phyloP scores from a whole-genome alignment of 441 rosid genomes.

The Pelargonium fulgidum region DNA sequence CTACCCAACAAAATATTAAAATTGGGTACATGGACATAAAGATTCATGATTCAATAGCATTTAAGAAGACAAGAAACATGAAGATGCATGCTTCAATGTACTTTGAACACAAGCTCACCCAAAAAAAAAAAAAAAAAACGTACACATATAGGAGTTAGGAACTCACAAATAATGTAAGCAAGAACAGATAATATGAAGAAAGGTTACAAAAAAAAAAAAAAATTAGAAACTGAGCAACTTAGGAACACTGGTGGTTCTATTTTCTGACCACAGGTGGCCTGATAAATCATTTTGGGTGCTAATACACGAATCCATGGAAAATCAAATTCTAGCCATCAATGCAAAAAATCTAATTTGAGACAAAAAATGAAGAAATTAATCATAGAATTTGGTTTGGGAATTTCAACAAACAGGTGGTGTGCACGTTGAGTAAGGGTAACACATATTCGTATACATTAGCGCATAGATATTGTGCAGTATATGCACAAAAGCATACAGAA shows the following conservation, averaged over 20 bases:
- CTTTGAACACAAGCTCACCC: too few species aligned
- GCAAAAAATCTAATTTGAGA: background rate
- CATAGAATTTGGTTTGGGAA: conserved; percentile 1
- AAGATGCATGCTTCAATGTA: too few species aligned
- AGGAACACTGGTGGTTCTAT: background rate
- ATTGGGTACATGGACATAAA: too few species aligned
- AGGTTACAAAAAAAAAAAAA: background rate
- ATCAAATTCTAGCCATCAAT: background rate
- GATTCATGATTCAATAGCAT: too few species aligned
- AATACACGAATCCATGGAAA: background rate
- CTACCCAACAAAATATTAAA: too few species aligned
- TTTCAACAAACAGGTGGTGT: conserved; percentile 11
- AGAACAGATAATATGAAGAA: too few species aligned
- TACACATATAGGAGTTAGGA: too few species aligned
- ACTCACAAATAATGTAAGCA: too few species aligned
- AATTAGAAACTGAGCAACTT: background rate
- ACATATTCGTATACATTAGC: background rate
- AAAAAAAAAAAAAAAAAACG: too few species aligned
- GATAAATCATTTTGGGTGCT: background rate
- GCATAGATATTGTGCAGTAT: background rate
- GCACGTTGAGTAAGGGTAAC: background rate
- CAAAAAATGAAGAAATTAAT: too few species aligned
- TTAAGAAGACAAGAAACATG: too few species aligned
- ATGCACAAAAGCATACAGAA: background rate
- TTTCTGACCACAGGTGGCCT: background rate